A percentile compares a stretch with the other conserved stretches of the same genome.
Conservation (phyloP, 2,329 filamentous ascomycete genomes). For the Ceratocystis lukuohia region DNA sequence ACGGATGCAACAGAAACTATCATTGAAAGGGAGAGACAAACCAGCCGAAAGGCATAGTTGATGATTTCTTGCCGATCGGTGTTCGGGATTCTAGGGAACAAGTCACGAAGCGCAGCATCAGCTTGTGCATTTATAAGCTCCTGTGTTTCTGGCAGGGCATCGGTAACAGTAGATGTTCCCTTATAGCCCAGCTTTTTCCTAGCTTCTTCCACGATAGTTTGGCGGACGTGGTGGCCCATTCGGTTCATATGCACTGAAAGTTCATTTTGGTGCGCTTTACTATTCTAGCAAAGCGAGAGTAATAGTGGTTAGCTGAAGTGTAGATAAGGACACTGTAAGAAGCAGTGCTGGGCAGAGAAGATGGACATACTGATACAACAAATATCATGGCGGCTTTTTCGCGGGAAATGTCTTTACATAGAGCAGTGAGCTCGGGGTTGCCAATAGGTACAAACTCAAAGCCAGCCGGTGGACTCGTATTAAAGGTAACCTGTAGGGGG, state of each 20-base stretch:
- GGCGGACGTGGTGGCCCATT: conserved; percentile 46
- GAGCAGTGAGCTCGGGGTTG: conserved; percentile 44
- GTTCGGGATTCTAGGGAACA: conserved; percentile 53
- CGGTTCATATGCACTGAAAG: conserved; percentile 43
- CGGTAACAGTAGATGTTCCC: conserved; percentile 28
- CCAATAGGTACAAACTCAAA: conserved; percentile 51
- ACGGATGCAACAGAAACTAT: neutral
- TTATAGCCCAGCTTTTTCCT: conserved; percentile 24
- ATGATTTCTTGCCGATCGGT: conserved; percentile 51
- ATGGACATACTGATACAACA: conserved; percentile 45
- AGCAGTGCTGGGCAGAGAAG: neutral
- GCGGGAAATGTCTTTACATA: conserved; percentile 52
- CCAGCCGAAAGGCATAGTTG: conserved; percentile 49
- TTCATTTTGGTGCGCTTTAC: conserved; percentile 26
- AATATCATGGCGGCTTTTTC: conserved; percentile 50
- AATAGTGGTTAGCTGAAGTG: neutral
- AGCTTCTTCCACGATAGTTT: conserved; percentile 46
- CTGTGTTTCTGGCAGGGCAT: conserved; percentile 47
- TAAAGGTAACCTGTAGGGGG: conserved; percentile 36
- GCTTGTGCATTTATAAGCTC: conserved; percentile 48
- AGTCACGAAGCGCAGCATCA: conserved; percentile 46
- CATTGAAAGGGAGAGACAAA: conserved; percentile 26
- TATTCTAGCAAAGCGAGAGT: conserved; percentile 23
- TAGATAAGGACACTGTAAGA: neutral
- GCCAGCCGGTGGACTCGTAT: conserved; percentile 41